Base-by-base conservation (phyloP, 2,329 filamentous ascomycete genomes). In the Zymoseptoria ardabiliae region DNA sequence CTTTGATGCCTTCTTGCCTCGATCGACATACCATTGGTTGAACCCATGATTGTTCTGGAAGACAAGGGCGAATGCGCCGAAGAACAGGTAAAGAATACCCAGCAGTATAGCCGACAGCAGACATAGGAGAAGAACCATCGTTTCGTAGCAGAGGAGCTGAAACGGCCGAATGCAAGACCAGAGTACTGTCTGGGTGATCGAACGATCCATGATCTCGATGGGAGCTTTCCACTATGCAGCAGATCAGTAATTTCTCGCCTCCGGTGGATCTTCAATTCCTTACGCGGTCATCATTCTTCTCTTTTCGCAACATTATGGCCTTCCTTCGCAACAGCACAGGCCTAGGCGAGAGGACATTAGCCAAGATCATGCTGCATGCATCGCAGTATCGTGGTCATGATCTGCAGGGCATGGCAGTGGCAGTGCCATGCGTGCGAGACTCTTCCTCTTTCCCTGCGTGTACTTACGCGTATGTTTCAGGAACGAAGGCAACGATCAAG, bases 41-140 rank as follows among this genome's bases (percentile, higher is more conserved):
- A 96, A 91, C 20, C 83, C 85, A 71, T 95, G 88, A 53, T 88
- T 85, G 51, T 81, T 82, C 23, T 79, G 73, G 70, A 96, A 96
- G 17, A 96, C 85, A 51, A 95, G 77, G 4, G 88, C 83, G 68
- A 96, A 96, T 0, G 91, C 91, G 20, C 91, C 91, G 72, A 96
- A 95, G 78, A 95, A 96, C 48, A 96, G 83, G 71, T 96, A 96
- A 2, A 96, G 77, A 51, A 96, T 88, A 4, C 91, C 92, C 7
- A 96, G 79, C n/a, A 96, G 78, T 57, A 97, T 84, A 48, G 91
- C 90, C 0, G 89, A 90, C 67, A 92, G 89, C 21, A 94, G 75
- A 73, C 91, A 94, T 23, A 97, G 84, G 65, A 85, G 85, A 59
- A 94, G 78, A 61, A 87, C 89, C 90, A 96, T 97, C 64, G 20